phyloP scores from a whole-genome alignment of 768 basidiomycete genomes.

The Tylopilus vinaceipallidus region DNA sequence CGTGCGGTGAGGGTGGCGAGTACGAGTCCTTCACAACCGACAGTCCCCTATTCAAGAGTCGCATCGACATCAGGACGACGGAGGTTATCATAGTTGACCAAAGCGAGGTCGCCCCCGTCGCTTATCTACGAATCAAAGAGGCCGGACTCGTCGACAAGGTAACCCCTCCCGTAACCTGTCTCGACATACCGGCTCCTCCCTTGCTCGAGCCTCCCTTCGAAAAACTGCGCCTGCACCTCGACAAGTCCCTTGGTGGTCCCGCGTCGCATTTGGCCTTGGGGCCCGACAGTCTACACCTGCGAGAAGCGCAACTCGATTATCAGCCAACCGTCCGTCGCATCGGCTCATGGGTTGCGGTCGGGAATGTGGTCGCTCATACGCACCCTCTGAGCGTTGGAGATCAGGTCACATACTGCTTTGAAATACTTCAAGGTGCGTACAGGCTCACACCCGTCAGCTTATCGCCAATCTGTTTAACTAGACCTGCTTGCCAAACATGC shows the following conservation, averaged over 20 bases:
- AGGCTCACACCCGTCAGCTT: not conserved
- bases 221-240: constrained; percentile 5
- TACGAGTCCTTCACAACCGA: constrained; percentile 94
- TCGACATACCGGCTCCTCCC: constrained; percentile 42
- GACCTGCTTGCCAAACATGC: constrained; percentile 49
- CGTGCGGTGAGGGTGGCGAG: constrained; percentile 98
- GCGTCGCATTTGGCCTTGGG: not conserved
- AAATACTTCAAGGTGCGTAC: constrained; percentile 53
- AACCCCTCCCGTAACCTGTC: not conserved
- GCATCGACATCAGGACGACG: constrained; percentile 64
- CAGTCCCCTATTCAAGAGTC: constrained; percentile 81
- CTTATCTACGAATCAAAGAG: constrained; percentile 78
- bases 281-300: not conserved
- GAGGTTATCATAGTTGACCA: constrained; percentile 78
- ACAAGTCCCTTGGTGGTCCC: constrained; percentile 9
- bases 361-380: constrained; percentile 44
- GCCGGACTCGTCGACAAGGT: constrained; percentile 63
- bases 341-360: constrained; percentile 69
- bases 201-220: constrained; percentile 41
- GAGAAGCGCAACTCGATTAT: constrained; percentile 1
- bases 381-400: constrained; percentile 64
- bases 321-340: constrained; percentile 25
- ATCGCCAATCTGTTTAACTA: constrained; percentile 26
- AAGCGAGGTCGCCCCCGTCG: constrained; percentile 85
- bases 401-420: constrained; percentile 72